Conservation (phyloP, 345 rosid genomes). For the Erodium maritimum region DNA sequence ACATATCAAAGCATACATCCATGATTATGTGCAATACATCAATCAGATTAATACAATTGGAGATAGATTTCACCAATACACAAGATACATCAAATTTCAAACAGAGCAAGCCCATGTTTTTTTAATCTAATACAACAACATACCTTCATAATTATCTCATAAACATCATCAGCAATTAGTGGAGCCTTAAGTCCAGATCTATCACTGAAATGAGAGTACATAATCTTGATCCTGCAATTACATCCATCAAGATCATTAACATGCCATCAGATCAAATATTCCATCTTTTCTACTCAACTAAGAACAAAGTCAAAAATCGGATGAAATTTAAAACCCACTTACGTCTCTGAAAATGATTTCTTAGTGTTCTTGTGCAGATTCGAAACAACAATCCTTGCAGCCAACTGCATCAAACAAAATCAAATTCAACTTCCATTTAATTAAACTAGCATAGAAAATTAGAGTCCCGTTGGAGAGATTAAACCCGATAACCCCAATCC, state of each 20-base stretch:
- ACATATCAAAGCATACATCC: no score
- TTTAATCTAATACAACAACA: no score
- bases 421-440: not conserved
- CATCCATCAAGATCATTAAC: not conserved
- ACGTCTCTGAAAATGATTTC: conserved; percentile 95
- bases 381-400: conserved; percentile 93
- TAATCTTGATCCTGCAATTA: conserved; percentile 26
- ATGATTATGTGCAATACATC: no score
- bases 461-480: not conserved
- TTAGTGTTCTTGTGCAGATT: conserved; percentile 94
- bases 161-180: conserved; percentile 82
- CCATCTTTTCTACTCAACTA: not conserved
- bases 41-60: not conserved
- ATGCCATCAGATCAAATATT: not conserved
- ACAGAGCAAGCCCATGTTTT: no score
- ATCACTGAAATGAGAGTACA: conserved; percentile 66
- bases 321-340: conserved; percentile 19
- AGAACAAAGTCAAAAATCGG: not conserved
- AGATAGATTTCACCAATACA: not conserved
- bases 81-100: not conserved
- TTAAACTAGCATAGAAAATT: not conserved
- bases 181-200: conserved; percentile 73
- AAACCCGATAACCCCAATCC: not conserved
- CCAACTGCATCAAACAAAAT: conserved; percentile 46
- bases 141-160: conserved; percentile 86